Base-by-base conservation (phyloP, 306 rosid species). In the Vigna reflexopilosa region DNA sequence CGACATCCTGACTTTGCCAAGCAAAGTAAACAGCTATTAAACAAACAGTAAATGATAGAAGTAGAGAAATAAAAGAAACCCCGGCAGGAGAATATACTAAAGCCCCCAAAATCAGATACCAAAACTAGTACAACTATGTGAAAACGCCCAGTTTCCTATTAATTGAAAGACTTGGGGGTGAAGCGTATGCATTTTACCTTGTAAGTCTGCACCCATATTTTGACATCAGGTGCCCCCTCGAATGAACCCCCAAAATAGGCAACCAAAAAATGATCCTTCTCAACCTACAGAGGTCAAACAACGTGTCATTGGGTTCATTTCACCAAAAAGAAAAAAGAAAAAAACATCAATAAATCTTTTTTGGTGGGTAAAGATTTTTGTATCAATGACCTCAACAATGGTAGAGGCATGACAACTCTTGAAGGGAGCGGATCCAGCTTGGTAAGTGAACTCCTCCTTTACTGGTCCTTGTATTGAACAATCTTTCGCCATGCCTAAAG, bases 191-290 rank as follows among this genome's bases (percentile, higher is more conserved):
- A 66, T 49, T 7, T 76, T 86, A 91, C 98, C 83, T 87, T 84
- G 88, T 77, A 89, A 47, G 88, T 82, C 77, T 94, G 98, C 85
- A 92, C 67, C 97, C 98, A 94, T 73, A 94, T 94, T 80, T 90
- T 91, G 80, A 94, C 98, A 84, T 94, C 98, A 56, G 90, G 88
- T 26, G 93, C 93, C 19, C 97, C 96, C 80, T 92, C 98, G 0
- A 30, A 50, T 38, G 92, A 40, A 52, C 97, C 97, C 76, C 93
- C 98, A 82, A 91, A 94, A 80, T 89, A 94, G 30, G 98, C 91
- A 75, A 90, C 86, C 90, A 94, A 82, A 80, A 89, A 92, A 65
- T 90, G 91, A 78, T 84, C 90, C 75, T 89, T 83, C 70, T 80
- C 93, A 79, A 92, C 92, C 98, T 93, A 72, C 77, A 76, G 40